Base-by-base conservation (phyloP, 306 rosid genomes). In the Inga oerstediana region DNA sequence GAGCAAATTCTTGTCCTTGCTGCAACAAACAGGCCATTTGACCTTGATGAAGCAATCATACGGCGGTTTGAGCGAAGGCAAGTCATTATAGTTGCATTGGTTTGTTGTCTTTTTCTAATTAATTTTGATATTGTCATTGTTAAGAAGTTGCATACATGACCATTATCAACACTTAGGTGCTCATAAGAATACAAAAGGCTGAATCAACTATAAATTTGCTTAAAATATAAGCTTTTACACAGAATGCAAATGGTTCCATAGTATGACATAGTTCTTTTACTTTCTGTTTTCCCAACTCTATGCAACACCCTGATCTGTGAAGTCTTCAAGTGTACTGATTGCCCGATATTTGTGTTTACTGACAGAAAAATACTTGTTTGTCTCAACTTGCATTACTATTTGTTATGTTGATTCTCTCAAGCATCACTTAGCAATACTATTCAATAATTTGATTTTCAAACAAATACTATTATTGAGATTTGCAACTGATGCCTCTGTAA, bases 11-110 rank as follows among this genome's bases (percentile, higher is more conserved):
- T 89, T 76, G 98, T 92, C 83, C 98, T 93, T 37, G 98, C 92
- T 43, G 98, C 98, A 20, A 93, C 98, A 79, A 93, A 93, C 84
- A 89, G 96, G 84, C 98, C 98, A 74, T 92, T 93, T 85, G 94
- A 89, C 85, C 97, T 93, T 73, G 98, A 93, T 89, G 98, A 93
- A 84, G 98, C 98, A 56, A 88, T 93, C 83, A 92, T 93, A 70
- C 85, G 98, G 84, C 92, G 98, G 72, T 93, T 91, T 35, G 93
- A 93, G 79, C 92, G 94, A 79, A 91, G 98, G 98, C 92, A 84
- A 30, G 49, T 69, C 72, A 34, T 67, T 32, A 5, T 65, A 22
- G 43, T 30, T 65, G 10, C 17, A 12, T 10, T 24, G 68, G 34
- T 61, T 61, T 35, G 13, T 62, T 11, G 34, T 66, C 44, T 34